Conservation (phyloP, 768 basidiomycete species). For the Coprinopsis sp. region DNA sequence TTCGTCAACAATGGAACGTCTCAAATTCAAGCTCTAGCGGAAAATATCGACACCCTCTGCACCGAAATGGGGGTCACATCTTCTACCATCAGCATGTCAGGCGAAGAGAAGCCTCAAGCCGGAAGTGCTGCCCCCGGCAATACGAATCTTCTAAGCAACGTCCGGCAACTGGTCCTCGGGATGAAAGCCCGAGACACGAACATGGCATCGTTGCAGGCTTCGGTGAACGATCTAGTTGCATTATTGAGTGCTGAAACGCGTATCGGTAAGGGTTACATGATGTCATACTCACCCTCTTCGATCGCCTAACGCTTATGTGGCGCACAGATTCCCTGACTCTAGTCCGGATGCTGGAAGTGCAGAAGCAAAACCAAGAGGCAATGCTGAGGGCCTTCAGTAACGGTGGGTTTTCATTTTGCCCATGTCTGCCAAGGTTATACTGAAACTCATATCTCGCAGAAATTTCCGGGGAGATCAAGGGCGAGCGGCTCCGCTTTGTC, state of each 20-base stretch:
- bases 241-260: constrained; percentile 21
- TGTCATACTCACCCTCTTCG: constrained; percentile 8
- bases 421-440: background rate
- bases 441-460: constrained; percentile 37
- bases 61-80: constrained; percentile 41
- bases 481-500: constrained; percentile 80
- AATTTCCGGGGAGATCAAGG: constrained; percentile 77
- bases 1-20: constrained; percentile 76
- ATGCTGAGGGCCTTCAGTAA: constrained; percentile 61
- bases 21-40: constrained; percentile 61
- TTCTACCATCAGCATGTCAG: no score
- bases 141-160: constrained; percentile 29
- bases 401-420: constrained; percentile 34
- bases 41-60: constrained; percentile 57
- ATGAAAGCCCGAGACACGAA: constrained; percentile 32
- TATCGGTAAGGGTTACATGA: constrained; percentile 18
- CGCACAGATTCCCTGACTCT: constrained; percentile 51
- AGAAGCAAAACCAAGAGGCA: constrained; percentile 67
- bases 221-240: constrained; percentile 34
- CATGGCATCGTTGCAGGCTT: constrained; percentile 33
- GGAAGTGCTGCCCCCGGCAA: no score
- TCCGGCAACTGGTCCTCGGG: constrained; percentile 31
- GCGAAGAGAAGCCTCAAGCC: no score
- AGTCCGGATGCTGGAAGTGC: constrained; percentile 58
- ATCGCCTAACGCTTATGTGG: background rate